These are phyloP conservation scores for Leishmania guyanensis DNA, from an alignment of 208 protist genomes.

Conservation along the genomic window DNA sequence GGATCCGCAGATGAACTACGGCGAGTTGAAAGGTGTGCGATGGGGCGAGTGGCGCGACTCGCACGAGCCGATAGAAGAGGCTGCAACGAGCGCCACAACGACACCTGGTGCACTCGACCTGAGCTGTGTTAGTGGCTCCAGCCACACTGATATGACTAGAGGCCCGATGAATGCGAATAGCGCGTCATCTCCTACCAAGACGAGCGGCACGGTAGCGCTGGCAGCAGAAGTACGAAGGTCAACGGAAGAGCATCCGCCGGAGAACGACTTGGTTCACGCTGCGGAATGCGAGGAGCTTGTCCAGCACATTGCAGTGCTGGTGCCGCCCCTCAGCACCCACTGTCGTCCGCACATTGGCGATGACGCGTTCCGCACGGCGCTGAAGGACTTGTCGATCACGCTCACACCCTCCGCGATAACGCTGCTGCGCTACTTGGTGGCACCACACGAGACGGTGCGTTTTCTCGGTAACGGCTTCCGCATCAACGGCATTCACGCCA, in stretches of 20 bases:
- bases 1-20: slow-evolving; percentile 47
- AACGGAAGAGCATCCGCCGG: slow-evolving; percentile 4
- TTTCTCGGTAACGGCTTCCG: slow-evolving; percentile 91
- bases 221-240: neutral
- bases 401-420: slow-evolving; percentile 68
- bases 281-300: slow-evolving; percentile 68
- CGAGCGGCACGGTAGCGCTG: neutral
- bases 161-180: neutral
- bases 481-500: slow-evolving; percentile 83
- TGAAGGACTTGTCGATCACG: slow-evolving; percentile 52
- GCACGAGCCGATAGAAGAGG: neutral
- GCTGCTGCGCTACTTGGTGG: slow-evolving; percentile 73
- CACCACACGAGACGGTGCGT: slow-evolving; percentile 71
- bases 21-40: slow-evolving; percentile 20
- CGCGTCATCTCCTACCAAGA: neutral
- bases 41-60: slow-evolving; percentile 15
- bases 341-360: slow-evolving; percentile 57
- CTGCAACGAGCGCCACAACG: neutral
- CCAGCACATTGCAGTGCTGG: slow-evolving; percentile 65
- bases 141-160: neutral
- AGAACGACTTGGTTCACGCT: slow-evolving; percentile 41
- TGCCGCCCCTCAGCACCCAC: slow-evolving; percentile 56
- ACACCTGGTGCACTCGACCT: neutral
- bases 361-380: slow-evolving; percentile 18
- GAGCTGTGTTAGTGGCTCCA: neutral